A percentile compares a stretch with the other conserved stretches of the same genome.
Conservation (phyloP, 2,329 filamentous ascomycete species). For the Colletotrichum sp. region DNA sequence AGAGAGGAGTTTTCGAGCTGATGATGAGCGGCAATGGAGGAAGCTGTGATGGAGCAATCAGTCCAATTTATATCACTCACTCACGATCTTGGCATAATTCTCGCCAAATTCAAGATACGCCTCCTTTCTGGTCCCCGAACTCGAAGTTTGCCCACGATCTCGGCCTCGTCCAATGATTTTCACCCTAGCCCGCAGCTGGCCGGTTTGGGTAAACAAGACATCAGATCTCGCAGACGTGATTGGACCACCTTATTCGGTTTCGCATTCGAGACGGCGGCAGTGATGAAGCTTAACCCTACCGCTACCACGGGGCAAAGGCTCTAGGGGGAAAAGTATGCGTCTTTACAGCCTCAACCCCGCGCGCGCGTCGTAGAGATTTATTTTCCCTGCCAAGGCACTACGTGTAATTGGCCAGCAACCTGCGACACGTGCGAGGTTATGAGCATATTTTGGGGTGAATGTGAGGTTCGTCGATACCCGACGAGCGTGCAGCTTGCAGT, state of each 20-base stretch:
- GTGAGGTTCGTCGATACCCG: not conserved
- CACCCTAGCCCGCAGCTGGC: not conserved
- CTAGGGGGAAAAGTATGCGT: not conserved
- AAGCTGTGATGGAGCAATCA: too few species aligned
- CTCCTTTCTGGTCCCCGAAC: not conserved
- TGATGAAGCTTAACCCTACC: not conserved
- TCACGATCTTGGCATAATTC: not conserved
- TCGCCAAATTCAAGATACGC: not conserved
- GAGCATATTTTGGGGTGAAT: not conserved
- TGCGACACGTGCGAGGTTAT: not conserved
- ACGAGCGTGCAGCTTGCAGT: not conserved
- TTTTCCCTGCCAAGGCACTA: not conserved
- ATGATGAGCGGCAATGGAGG: too few species aligned
- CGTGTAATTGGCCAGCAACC: not conserved
- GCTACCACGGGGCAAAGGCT: not conserved
- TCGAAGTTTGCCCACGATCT: not conserved
- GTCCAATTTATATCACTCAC: not conserved
- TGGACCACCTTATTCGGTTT: not conserved
- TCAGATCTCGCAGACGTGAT: not conserved
- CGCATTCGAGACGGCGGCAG: not conserved
- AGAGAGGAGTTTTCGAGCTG: fast-evolving
- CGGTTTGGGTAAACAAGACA: not conserved
- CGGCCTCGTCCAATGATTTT: not conserved
- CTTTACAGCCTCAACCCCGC: not conserved
- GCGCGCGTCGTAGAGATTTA: not conserved